Base-by-base conservation (phyloP, 495 filamentous ascomycete species). In the Hypoxylon fragiforme region DNA sequence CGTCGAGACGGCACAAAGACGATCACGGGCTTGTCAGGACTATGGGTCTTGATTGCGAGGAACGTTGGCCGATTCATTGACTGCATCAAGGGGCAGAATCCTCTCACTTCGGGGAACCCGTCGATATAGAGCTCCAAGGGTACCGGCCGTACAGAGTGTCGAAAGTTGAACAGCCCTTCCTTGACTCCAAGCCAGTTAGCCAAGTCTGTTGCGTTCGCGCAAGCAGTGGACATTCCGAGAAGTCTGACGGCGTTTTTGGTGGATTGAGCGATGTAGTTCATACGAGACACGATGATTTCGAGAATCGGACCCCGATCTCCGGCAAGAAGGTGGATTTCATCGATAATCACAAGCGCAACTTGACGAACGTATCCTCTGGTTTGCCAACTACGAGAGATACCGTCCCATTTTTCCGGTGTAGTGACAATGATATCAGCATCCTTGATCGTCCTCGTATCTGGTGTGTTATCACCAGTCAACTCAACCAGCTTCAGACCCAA, bases 361-460 rank as follows among this genome's bases (percentile, higher is more conserved):
- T 96, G 88, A 35, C 88, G 86, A 18, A 99, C 94, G 67, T 97
- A 99, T 37, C 88, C 85, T 79, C 94, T 85, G 2, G 92, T 97
- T 67, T 97, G 91, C 94, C 94, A 99, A 66, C 88, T 92, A 81
- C 94, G 88, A 45, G 89, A 94, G 66, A 99, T 97, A 82, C 95
- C 95, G 67, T 99, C 94, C 94, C 94, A 99, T 68, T 99, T 99
- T 70, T 99, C 94, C 19, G 94, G 94, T 0, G 94, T 99, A 1
- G 94, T 99, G 58, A 99, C 89, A 53, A 99, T 99, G 67, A 99
- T 90, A 70, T 99, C 94, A 12, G 94, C 94, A 63, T 97, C 85
- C 55, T 89, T 79, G 57, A 99, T 97, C 0, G 92, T 95, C 3
- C 90, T 79, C 1, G 94, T 97, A 62, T 99, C 94, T 4, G 94